phyloP scores from a whole-genome alignment of 2,329 filamentous ascomycete genomes.

The Penicillium occitanis region DNA sequence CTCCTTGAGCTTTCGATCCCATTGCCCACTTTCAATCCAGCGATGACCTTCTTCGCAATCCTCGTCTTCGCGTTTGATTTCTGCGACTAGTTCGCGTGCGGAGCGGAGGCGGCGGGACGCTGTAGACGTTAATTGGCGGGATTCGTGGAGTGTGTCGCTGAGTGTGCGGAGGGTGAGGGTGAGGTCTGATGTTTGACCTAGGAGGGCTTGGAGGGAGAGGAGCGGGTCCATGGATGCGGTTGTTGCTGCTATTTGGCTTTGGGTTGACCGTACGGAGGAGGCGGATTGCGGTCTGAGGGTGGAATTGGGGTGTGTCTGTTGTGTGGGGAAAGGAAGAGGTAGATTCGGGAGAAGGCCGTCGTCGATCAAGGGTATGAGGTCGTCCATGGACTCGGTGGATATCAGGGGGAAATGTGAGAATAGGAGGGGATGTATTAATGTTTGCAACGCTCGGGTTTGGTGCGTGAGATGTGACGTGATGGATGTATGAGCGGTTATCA shows the following conservation, averaged over 20 bases:
- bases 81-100: constrained; percentile 79
- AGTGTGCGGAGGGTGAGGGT: constrained; percentile 80
- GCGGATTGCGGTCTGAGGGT: constrained; percentile 30
- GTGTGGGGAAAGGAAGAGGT: constrained; percentile 46
- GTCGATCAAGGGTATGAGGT: constrained; percentile 57
- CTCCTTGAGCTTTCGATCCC: constrained; percentile 72
- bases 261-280: constrained; percentile 28
- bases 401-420: constrained; percentile 57
- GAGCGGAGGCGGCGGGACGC: constrained; percentile 77
- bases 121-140: constrained; percentile 78
- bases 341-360: constrained; percentile 53
- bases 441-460: constrained; percentile 61
- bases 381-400: constrained; percentile 55
- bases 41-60: constrained; percentile 75
- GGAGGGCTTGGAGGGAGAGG: constrained; percentile 66
- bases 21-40: constrained; percentile 79
- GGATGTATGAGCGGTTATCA: constrained; percentile 59
- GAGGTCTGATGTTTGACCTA: constrained; percentile 69
- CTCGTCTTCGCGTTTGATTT: constrained; percentile 81
- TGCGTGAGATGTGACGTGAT: constrained; percentile 60
- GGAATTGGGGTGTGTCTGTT: constrained; percentile 25
- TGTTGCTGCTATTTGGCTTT: constrained; percentile 23
- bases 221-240: constrained; percentile 48
- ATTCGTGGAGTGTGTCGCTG: constrained; percentile 92
- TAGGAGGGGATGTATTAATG: constrained; percentile 58